Evolutionary conservation across 305 asterid genomes (phyloP), one percentile per base, ranked within the genome.

Genomic region (Fraxinus platypoda): DNA sequence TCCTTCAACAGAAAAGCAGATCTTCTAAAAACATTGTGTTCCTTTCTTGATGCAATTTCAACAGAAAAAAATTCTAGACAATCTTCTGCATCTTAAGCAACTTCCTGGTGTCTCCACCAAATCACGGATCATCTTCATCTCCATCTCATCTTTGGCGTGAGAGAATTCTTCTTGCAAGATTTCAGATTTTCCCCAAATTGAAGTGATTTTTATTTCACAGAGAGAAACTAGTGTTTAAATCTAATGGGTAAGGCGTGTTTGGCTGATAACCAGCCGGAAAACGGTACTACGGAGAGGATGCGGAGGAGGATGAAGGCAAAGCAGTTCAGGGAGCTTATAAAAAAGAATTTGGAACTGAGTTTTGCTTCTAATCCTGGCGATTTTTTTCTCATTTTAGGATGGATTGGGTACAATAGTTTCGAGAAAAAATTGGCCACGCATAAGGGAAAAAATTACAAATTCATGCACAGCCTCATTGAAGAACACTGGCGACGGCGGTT

Each of bases 31-130:
- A 21, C 34, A 38, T 57, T 81, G 31, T 72, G 57, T 70, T 82
- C 87, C 73, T 75, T 81, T 34, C 64, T 84, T 13, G 75, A 43
- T 1, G 57, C 54, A 81, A 84, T 73, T 57, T 79, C 84, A 17
- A 83, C 83, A 9, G 70, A 75, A 35, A 72, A 84, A 4, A 38
- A 68, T 12, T 87, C 88, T 0, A 87, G 78, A 78, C 85, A 78
- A 46, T 84, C 85, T 26, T 84, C 91, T 0, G 82, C 84, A 23
- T 88, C 89, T 33, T 87, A 85, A 8, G 90, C 87, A 28, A 87
- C 86, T 81, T 88, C 75, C 91, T 78, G 3, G 90, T 87, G 52
- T 91, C 90, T 13, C 77, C 85, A 91, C 81, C 90, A 5, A 33
- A 33, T 33, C 35, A 34, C 13, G 13, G 46, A 8, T 38, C 12